These are phyloP conservation scores for Panaeolus papilionaceus DNA, from an alignment of 768 basidiomycete genomes.

Conservation along the genomic window DNA sequence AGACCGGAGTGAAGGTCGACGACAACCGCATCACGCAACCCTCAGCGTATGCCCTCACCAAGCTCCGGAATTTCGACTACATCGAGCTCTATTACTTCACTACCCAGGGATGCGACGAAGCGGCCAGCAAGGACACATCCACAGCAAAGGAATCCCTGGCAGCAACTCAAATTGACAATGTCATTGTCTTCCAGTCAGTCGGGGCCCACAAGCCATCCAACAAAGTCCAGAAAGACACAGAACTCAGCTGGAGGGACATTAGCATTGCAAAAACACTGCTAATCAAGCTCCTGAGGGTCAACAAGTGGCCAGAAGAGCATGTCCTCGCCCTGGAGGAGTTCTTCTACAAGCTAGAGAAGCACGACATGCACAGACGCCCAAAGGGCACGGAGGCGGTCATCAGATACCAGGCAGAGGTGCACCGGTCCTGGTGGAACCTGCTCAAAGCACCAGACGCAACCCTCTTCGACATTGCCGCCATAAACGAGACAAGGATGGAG, in stretches of 20 bases:
- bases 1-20: constrained; percentile 9
- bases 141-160: background rate
- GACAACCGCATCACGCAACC: too few relatives aligned
- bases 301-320: background rate
- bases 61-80: too few relatives aligned
- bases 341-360: background rate
- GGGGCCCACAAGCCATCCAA: background rate
- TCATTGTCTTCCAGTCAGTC: background rate
- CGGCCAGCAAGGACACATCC: background rate
- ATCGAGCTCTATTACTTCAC: too few relatives aligned
- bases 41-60: background rate
- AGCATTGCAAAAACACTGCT: background rate
- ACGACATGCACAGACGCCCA: background rate
- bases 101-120: background rate
- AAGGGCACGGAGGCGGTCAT: background rate
- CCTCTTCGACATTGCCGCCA: background rate
- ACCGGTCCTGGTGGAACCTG: background rate
- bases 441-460: background rate
- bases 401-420: background rate
- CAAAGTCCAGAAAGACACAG: background rate
- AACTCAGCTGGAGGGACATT: background rate
- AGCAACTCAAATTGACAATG: background rate
- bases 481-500: background rate
- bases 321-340: background rate
- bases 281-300: background rate